Evolutionary conservation across 2,329 filamentous ascomycete species (phyloP).

Genomic region (Microdochium paspali): DNA sequence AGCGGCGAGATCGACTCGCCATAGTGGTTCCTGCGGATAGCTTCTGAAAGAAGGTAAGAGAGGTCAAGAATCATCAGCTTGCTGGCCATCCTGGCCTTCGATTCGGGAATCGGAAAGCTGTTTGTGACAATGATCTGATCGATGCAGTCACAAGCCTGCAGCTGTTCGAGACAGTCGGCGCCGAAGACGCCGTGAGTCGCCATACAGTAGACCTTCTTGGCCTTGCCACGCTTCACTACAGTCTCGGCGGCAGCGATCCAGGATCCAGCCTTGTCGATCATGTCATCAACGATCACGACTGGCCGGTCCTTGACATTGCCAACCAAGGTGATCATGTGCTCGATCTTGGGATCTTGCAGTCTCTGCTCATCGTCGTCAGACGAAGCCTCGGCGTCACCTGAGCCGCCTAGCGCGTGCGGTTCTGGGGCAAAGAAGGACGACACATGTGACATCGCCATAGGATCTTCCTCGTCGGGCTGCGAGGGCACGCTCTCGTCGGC

Average conservation of each 20-base stretch:
- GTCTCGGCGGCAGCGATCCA: conserved; percentile 98
- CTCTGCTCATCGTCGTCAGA: conserved; percentile 91
- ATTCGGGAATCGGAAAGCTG: conserved; percentile 81
- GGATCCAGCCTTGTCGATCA: conserved; percentile 94
- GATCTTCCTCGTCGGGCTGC: conserved; percentile 52
- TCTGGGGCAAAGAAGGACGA: conserved; percentile 73
- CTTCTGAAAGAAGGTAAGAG: conserved; percentile 79
- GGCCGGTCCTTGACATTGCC: conserved; percentile 82
- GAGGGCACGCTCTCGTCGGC: conserved; percentile 48
- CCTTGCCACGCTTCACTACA: conserved; percentile 83
- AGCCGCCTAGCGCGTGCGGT: conserved; percentile 67
- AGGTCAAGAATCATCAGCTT: conserved; percentile 89
- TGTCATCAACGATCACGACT: conserved; percentile 94
- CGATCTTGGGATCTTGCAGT: conserved; percentile 69
- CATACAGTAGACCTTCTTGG: conserved; percentile 94
- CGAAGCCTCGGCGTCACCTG: conserved; percentile 70
- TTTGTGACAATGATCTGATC: conserved; percentile 93
- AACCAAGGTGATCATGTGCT: conserved; percentile 96
- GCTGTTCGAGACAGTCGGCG: conserved; percentile 76
- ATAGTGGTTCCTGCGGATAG: conserved; percentile 92
- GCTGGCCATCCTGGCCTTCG: conserved; percentile 58
- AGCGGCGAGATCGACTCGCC: conserved; percentile 70
- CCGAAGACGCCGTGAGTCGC: conserved; percentile 95
- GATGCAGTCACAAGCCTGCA: conserved; percentile 89
- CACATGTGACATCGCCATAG: conserved; percentile 70